These are phyloP conservation scores for Pleodorina starrii DNA, from an alignment of 139 green algal species.

Conservation along the genomic window DNA sequence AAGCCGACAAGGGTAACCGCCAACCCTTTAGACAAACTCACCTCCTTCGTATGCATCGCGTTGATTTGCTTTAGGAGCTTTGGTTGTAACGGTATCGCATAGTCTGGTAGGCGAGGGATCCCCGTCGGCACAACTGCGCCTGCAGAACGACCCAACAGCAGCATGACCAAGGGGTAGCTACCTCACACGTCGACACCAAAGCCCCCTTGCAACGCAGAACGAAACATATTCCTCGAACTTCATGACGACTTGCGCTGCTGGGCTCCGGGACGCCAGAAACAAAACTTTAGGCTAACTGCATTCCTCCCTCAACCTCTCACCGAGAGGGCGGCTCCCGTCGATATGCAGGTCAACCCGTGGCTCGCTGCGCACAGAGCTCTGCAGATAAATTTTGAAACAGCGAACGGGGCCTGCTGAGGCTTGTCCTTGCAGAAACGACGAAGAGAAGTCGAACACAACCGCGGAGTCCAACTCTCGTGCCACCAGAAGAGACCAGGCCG, in stretches of 20 bases:
- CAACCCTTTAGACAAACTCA: background rate
- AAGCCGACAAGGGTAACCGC: slow-evolving; percentile 15
- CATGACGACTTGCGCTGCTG: background rate
- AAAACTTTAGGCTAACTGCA: slow-evolving; percentile 1
- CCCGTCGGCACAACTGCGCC: background rate
- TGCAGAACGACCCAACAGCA: background rate
- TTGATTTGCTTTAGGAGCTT: slow-evolving; percentile 67
- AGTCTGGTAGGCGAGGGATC: slow-evolving; percentile 36
- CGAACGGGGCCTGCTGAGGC: background rate
- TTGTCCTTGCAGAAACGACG: background rate
- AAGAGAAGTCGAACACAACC: background rate
- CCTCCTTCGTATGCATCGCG: slow-evolving; percentile 65
- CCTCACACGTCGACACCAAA: background rate
- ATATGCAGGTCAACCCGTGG: background rate
- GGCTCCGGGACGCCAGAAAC: background rate
- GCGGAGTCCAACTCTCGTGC: background rate
- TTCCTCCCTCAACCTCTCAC: background rate
- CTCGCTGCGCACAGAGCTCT: slow-evolving; percentile 43
- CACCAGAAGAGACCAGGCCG: background rate
- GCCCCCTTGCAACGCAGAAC: background rate
- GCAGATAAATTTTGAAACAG: background rate
- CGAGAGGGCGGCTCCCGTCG: background rate
- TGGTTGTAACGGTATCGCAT: slow-evolving; percentile 61
- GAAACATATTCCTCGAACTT: background rate
- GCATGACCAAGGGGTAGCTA: background rate